Base-by-base conservation (phyloP, 805 yeast species). In the Brettanomyces sp. region DNA sequence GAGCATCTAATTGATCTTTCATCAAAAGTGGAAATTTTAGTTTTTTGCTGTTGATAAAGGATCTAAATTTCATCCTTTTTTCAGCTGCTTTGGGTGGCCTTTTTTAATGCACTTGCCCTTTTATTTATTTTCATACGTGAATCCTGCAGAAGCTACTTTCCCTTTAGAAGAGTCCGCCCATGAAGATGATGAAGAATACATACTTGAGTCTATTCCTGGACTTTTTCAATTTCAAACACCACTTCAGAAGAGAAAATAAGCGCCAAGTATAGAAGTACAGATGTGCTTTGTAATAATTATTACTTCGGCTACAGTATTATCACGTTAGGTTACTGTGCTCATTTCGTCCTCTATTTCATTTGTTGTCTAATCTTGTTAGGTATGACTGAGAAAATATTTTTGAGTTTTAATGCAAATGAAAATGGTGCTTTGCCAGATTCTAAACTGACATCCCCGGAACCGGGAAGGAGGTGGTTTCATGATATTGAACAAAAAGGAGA, bases 21-120 rank as follows among this genome's bases (percentile, higher is more conserved):
- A 14, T 12, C 14, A n/a, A 42, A 55, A 25, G 46, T 51, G 6
- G 42, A 44, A 18, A 46, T 45, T 12, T 41, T 58, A 8, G 46
- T 52, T 23, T 36, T 6, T 42, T 59, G 14, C 47, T 57, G 13
- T 51, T 51, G 25, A 39, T 59, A 32, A 59, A 56, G 34, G 43
- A 55, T 45, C 32, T 56, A 30, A 59, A 56, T 39, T 58, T 56
- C 43, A 42, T 47, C 1, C 39, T 55, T 9, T 46, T 59, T 4
- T 42, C 50, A 1, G 8, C 48, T 1, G 48, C 57, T 5, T 49
- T 58, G 13, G n/a, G 49, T n/a, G 45, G 51, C 6, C 48, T 53
- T 3, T 51, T 14, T 4, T 50, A 2, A 38, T 54, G 41, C 61
- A 58, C 46, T 39, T 54, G 14, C 45, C 57, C 4, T 46, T 55